Evolutionary conservation across 805 yeast species (phyloP).

Genomic region (Metschnikowia koreensis): DNA sequence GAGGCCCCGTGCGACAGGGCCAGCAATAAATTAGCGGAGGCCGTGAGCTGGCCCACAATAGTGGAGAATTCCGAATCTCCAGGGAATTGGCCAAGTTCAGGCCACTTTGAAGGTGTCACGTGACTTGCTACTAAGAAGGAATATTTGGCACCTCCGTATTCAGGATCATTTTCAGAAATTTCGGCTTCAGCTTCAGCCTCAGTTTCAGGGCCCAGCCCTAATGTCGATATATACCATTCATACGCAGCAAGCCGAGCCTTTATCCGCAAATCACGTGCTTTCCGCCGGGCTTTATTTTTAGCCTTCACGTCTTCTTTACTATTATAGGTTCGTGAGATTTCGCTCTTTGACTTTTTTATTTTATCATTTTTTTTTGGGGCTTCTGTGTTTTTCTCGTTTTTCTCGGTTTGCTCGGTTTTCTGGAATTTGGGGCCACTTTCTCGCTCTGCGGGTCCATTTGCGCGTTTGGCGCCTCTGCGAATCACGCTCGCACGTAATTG

Average conservation of each 20-base stretch:
- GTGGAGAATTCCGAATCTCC: constrained; percentile 4
- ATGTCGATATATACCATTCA: constrained; percentile 6
- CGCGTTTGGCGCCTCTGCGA: background rate
- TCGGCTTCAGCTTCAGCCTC: background rate
- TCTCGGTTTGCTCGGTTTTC: constrained; percentile 37
- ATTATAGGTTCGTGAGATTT: constrained; percentile 44
- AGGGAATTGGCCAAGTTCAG: constrained; percentile 4
- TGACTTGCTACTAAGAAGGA: constrained; percentile 7
- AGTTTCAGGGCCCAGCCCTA: background rate
- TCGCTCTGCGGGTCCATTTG: background rate
- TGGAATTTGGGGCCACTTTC: constrained; percentile 12
- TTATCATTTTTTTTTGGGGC: background rate
- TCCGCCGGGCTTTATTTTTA: constrained; percentile 45
- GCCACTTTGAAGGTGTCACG: constrained; percentile 11
- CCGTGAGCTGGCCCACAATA: background rate
- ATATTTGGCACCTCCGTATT: background rate
- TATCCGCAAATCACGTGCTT: constrained; percentile 39
- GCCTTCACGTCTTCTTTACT: constrained; percentile 48
- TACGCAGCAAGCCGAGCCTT: constrained; percentile 31
- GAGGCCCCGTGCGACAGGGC: background rate
- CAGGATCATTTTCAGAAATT: background rate
- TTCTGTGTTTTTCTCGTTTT: constrained; percentile 34
- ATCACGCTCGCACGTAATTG: constrained; percentile 19
- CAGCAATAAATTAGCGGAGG: background rate
- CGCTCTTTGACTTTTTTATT: constrained; percentile 36